These are phyloP conservation scores for Clathrospora elynae DNA, from an alignment of 2,329 filamentous ascomycete genomes.

Conservation along the genomic window DNA sequence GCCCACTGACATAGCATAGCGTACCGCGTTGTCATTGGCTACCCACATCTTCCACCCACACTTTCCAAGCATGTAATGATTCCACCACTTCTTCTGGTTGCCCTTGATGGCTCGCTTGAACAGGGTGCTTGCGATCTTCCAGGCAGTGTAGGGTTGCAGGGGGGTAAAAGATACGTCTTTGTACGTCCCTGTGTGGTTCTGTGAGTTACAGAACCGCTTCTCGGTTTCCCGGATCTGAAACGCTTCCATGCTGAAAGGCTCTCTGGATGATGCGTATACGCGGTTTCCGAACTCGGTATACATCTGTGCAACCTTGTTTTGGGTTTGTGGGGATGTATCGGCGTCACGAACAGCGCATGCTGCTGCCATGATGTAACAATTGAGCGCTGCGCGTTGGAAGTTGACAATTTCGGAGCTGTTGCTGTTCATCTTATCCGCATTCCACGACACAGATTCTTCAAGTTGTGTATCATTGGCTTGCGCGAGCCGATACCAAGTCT, in stretches of 20 bases:
- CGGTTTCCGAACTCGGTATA: constrained; percentile 71
- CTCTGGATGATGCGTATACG: constrained; percentile 70
- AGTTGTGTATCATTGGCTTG: constrained; percentile 88
- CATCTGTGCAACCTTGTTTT: constrained; percentile 65
- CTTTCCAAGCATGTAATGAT: constrained; percentile 72
- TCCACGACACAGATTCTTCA: constrained; percentile 86
- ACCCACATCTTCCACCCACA: constrained; percentile 73
- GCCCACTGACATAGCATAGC: constrained; percentile 39
- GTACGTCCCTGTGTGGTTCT: constrained; percentile 57
- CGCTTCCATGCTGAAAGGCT: constrained; percentile 70
- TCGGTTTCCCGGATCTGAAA: constrained; percentile 65
- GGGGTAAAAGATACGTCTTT: constrained; percentile 62
- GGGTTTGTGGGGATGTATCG: constrained; percentile 59
- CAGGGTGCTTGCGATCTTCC: constrained; percentile 67
- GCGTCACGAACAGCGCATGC: constrained; percentile 64
- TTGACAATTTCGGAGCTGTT: constrained; percentile 74
- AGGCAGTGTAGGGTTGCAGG: constrained; percentile 64
- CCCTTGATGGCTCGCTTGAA: constrained; percentile 64
- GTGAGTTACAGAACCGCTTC: constrained; percentile 64
- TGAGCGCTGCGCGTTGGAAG: constrained; percentile 78
- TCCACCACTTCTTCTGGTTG: constrained; percentile 67
- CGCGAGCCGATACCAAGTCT: constrained; percentile 86
- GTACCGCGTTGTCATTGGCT: constrained; percentile 49
- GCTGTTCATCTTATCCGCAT: constrained; percentile 88
- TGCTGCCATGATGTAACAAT: constrained; percentile 74